Evolutionary conservation across 805 yeast genomes (phyloP), one percentile per base, ranked within the genome.

Genomic region (Ogataea methanolica): DNA sequence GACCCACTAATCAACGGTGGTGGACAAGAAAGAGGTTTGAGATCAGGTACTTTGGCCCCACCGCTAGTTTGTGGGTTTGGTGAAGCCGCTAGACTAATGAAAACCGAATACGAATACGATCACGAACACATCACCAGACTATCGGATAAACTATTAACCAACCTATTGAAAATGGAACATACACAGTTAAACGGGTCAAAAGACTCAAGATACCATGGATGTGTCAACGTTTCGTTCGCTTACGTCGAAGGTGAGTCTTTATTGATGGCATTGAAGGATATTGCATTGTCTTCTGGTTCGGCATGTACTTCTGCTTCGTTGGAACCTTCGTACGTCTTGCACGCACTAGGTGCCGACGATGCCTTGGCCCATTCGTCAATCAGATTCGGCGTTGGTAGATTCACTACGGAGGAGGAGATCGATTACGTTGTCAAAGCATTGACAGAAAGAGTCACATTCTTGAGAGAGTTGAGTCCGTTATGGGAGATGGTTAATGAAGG

Each of bases 401-500:
- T 92, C 70, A 92, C 98, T 43, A 94, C 99, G 15, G 97, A 91
- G 59, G 96, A 81, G 44, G 99, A 94, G 70, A 80, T 94, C 45
- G 98, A 94, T 65, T 94, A 91, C 63, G 99, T 94, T 42, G 76
- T 94, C 54, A 74, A 85, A 49, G 96, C 97, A 14, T 88, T 94
- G 49, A 75, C 80, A 47, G 91, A 88, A 66, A 82, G 97, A 69
- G 98, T 94, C 46, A 84, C 83, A 54, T 89, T 89, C 70, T 78
- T 94, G 65, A 82, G 99, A 70, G 92, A 90, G 62, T 76, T 94
- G 70, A 83, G 94, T 48, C 99, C 99, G 42, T 75, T 94, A 60
- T 94, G 98, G 98, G 99, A 94, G 73, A 91, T 94, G 98, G 96
- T 89, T 48, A 96, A 94, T 70, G 98, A 94, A 56, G 99, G 99